These are phyloP conservation scores for Arachnomyces sp. DNA, from an alignment of 2,329 filamentous ascomycete species.

Conservation along the genomic window DNA sequence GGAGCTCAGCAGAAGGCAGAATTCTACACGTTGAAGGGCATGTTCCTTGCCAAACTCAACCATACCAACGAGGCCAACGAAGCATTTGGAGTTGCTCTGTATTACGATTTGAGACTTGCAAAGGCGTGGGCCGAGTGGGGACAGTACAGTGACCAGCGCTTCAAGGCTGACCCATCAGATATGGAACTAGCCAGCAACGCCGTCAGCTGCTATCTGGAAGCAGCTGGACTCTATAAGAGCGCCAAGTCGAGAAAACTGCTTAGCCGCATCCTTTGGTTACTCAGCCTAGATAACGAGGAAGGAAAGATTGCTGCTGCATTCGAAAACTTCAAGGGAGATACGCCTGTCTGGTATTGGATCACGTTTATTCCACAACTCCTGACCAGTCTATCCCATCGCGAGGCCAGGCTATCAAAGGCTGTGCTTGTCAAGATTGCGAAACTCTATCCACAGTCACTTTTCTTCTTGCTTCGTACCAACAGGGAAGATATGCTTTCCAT, in stretches of 20 bases:
- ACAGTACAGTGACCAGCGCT: constrained; percentile 92
- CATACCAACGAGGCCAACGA: constrained; percentile 88
- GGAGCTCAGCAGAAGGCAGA: constrained; percentile 93
- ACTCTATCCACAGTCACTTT: constrained; percentile 88
- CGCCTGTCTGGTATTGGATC: constrained; percentile 99
- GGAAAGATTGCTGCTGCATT: constrained; percentile 79
- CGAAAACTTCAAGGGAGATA: constrained; percentile 94
- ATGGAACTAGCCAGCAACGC: constrained; percentile 82
- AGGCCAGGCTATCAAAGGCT: constrained; percentile 76
- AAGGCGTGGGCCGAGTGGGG: constrained; percentile 99
- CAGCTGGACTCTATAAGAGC: constrained; percentile 92
- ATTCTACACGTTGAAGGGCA: constrained; percentile 98
- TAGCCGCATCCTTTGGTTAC: constrained; percentile 86
- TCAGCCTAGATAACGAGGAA: constrained; percentile 85
- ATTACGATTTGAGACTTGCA: constrained; percentile 88
- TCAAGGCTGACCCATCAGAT: constrained; percentile 81
- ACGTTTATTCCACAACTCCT: constrained; percentile 96
- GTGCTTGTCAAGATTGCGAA: constrained; percentile 93
- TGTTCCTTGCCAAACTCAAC: constrained; percentile 93
- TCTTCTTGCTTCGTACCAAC: constrained; percentile 89
- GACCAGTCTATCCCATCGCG: constrained; percentile 82
- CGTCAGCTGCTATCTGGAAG: constrained; percentile 91
- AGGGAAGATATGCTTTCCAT: constrained; percentile 89
- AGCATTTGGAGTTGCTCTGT: constrained; percentile 89
- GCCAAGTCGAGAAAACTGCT: constrained; percentile 92